These are phyloP conservation scores for Lantana camara DNA, from an alignment of 257 asterid genomes.

Conservation along the genomic window DNA sequence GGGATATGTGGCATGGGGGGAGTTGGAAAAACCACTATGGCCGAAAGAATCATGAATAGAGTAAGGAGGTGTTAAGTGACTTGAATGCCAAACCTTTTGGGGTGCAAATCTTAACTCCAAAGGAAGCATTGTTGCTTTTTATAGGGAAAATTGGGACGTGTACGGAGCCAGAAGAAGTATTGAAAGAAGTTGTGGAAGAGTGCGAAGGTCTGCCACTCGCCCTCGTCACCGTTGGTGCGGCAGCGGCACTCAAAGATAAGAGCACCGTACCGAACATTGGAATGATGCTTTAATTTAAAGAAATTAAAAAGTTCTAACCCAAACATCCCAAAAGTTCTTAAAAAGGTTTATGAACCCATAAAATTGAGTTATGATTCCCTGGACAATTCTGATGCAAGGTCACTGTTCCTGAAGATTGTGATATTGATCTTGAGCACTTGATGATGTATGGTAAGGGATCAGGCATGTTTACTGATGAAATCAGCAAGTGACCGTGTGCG, in stretches of 20 bases:
- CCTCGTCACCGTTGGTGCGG: too few species aligned
- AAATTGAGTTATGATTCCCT: conserved; percentile 12
- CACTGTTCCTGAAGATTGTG: conserved; percentile 1
- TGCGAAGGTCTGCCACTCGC: too few species aligned
- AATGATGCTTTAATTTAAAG: conserved; percentile 9
- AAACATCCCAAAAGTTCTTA: background rate
- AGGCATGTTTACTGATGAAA: conserved; percentile 1
- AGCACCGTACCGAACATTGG: background rate
- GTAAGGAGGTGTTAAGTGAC: background rate
- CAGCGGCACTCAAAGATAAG: too few species aligned
- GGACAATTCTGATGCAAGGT: background rate
- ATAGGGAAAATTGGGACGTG: background rate
- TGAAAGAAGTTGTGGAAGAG: conserved; percentile 25
- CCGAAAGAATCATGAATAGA: background rate
- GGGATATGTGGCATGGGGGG: too few species aligned
- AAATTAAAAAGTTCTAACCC: conserved; percentile 21
- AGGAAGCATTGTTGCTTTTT: conserved; percentile 37
- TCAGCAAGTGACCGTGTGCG: background rate
- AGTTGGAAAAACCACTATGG: conserved; percentile 16
- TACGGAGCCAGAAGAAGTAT: conserved; percentile 18
- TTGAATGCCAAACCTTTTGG: conserved; percentile 10
- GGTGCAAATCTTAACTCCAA: conserved; percentile 13
- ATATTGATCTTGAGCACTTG: conserved; percentile 15
- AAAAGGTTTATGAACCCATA: background rate
- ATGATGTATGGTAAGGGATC: conserved; percentile 8